Percentiles rank a stretch among this genome's conserved stretches.
Evolutionary conservation across 2,329 filamentous ascomycete genomes (phyloP).

Genomic region (Aspergillus sp.): DNA sequence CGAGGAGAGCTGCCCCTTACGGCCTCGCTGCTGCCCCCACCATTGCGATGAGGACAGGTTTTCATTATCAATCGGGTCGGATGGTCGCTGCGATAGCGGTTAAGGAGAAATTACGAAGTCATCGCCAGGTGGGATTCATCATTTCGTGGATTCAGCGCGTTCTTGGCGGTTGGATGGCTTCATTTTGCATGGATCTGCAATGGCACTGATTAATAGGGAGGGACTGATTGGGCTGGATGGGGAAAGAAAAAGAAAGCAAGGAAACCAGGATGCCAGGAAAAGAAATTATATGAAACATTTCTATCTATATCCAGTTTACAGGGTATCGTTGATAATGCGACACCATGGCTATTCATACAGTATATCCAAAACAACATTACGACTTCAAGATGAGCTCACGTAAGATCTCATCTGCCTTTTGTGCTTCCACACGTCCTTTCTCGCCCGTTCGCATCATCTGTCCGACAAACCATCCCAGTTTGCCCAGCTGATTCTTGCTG

Average conservation of each 20-base stretch:
- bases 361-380: no score
- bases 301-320: background rate
- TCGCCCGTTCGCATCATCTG: conserved; percentile 61
- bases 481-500: conserved; percentile 57
- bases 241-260: no score
- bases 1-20: conserved; percentile 33
- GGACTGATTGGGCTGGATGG: no score
- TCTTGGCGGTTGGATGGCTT: no score
- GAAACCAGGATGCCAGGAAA: no score
- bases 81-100: background rate
- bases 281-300: no score
- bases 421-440: conserved; percentile 59
- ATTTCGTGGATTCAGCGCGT: no score
- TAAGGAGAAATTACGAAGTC: no score
- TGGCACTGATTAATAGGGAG: no score
- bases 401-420: conserved; percentile 52
- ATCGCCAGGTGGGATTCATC: no score
- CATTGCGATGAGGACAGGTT: conserved; percentile 11
- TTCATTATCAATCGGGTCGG: conserved; percentile 18
- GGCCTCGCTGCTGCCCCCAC: conserved; percentile 18
- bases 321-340: conserved; percentile 3
- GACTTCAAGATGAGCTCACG: conserved; percentile 41
- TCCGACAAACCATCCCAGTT: conserved; percentile 64
- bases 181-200: no score
- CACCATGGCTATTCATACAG: no score